Conservation (phyloP, 768 basidiomycete genomes). For the Suillus luteus region DNA sequence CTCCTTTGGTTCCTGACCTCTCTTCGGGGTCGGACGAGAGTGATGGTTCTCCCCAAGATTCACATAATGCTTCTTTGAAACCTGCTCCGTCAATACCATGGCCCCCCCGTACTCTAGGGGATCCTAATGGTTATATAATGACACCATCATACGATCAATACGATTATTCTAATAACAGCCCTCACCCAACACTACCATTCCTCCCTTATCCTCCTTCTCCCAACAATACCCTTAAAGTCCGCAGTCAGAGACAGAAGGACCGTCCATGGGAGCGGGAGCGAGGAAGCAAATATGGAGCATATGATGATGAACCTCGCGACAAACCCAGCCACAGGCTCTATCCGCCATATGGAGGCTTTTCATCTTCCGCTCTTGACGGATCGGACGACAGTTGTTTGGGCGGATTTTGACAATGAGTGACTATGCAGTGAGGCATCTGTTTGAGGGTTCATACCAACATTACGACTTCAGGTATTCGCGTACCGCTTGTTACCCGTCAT, state of each 20-base stretch:
- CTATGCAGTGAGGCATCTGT: not conserved
- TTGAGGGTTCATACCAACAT: constrained; percentile 1
- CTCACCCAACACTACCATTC: constrained; percentile 13
- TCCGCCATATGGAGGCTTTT: constrained; percentile 7
- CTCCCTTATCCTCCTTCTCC: constrained; percentile 13
- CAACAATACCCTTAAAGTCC: constrained; percentile 15
- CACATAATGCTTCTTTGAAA: constrained; percentile 13
- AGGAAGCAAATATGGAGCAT: constrained; percentile 11
- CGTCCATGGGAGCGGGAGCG: constrained; percentile 18
- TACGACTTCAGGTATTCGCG: not conserved
- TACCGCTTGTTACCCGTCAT: constrained; percentile 7
- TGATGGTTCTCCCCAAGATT: constrained; percentile 48
- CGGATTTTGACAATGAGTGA: constrained; percentile 15
- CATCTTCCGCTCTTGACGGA: constrained; percentile 7
- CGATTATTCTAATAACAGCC: constrained; percentile 10
- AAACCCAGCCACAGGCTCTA: constrained; percentile 14
- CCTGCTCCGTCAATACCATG: constrained; percentile 28
- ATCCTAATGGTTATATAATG: constrained; percentile 11
- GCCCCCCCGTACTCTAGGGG: constrained; percentile 18
- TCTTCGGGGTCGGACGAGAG: constrained; percentile 66
- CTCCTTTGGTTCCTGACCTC: constrained; percentile 61
- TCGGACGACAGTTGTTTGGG: constrained; percentile 22
- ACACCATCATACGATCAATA: constrained; percentile 9
- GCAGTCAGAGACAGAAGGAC: constrained; percentile 18
- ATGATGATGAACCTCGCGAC: constrained; percentile 15